phyloP scores from a whole-genome alignment of 2,329 filamentous ascomycete species.

The Colletotrichum sp. region DNA sequence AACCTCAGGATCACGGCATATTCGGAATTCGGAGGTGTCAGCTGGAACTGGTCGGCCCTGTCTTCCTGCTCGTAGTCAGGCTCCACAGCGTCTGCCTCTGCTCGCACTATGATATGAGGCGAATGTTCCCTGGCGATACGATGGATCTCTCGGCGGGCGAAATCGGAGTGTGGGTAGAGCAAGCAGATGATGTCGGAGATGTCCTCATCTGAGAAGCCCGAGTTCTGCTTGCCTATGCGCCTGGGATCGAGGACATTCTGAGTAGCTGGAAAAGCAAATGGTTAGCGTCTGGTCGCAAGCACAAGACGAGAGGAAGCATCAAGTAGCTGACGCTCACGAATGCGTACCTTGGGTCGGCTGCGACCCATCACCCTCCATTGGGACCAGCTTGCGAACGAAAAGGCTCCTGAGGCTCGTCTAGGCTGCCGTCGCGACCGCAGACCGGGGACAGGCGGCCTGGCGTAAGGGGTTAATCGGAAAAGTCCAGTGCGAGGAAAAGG shows the following conservation, averaged over 20 bases:
- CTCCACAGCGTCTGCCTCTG: constrained; percentile 54
- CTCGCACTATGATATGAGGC: constrained; percentile 54
- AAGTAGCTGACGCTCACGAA: background rate
- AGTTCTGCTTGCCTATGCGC: constrained; percentile 79
- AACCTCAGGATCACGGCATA: constrained; percentile 82
- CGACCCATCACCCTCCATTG: constrained; percentile 47
- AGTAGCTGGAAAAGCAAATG: constrained; percentile 59
- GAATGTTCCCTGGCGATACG: constrained; percentile 52
- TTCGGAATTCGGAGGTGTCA: constrained; percentile 56
- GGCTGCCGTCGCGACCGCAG: constrained; percentile 12
- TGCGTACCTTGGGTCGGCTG: constrained; percentile 46
- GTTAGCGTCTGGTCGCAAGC: constrained; percentile 8
- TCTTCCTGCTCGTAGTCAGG: constrained; percentile 58
- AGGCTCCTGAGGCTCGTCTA: constrained; percentile 6
- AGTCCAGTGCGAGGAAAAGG: background rate
- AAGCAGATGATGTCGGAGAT: constrained; percentile 89
- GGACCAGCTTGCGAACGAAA: constrained; percentile 6
- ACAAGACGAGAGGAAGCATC: background rate
- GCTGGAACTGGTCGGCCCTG: constrained; percentile 51
- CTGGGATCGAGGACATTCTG: constrained; percentile 84
- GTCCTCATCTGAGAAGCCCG: constrained; percentile 82
- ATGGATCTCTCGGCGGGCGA: constrained; percentile 74
- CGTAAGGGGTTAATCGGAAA: background rate
- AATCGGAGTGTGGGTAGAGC: constrained; percentile 77
- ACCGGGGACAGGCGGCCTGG: constrained; percentile 6